phyloP scores from a whole-genome alignment of 148 eudicot species.

The Gaultheria prostrata region DNA sequence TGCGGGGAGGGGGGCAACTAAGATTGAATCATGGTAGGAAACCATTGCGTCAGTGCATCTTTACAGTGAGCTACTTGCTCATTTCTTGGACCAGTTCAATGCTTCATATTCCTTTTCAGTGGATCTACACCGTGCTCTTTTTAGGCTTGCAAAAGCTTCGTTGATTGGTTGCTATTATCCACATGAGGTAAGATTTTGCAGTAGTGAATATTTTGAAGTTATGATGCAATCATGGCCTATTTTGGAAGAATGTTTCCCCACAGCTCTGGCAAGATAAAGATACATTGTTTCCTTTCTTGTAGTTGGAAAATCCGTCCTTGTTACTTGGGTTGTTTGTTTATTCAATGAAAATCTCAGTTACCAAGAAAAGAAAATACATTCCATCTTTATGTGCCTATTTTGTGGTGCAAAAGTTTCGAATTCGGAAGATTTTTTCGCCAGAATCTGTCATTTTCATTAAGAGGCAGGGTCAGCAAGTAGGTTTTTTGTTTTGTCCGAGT shows the following conservation, averaged over 20 bases:
- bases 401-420: background rate
- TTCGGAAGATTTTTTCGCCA: background rate
- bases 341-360: background rate
- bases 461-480: background rate
- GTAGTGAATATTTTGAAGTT: background rate
- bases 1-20: background rate
- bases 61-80: background rate
- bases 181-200: background rate
- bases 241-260: background rate
- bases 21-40: background rate
- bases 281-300: background rate
- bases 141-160: background rate
- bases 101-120: background rate
- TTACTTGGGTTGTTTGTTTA: background rate
- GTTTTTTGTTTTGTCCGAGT: background rate
- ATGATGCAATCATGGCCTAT: background rate
- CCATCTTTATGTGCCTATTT: background rate
- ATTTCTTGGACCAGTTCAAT: background rate
- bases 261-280: background rate
- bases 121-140: background rate
- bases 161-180: background rate
- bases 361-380: background rate
- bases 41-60: background rate
- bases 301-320: background rate
- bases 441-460: background rate